Base-by-base conservation (phyloP, 176 grass and related monocot species). In the Sorghum bicolor region DNA sequence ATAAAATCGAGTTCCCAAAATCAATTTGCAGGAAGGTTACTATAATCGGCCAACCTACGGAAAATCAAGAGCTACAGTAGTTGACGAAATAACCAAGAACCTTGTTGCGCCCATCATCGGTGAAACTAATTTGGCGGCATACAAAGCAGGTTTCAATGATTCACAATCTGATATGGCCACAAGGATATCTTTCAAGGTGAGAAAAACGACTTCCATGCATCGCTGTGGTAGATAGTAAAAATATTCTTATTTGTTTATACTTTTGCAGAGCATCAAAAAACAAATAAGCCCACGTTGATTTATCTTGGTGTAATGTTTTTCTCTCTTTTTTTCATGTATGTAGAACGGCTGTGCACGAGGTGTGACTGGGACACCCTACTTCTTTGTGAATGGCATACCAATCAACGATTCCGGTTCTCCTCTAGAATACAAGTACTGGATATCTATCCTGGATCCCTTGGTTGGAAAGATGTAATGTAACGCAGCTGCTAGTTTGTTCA, bases 341-440 rank as follows among this genome's bases (percentile, higher is more conserved):
- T 74, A 98, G 96, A 92, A 89, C 78, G 96, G 92, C 13, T 95
- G 96, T 73, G 92, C 93, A 55, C 89, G 96, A 80, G 91, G 91
- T 36, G 96, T 98, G 80, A 88, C 96, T 1, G 93, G 93, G 25
- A 87, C 93, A 58, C 96, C 93, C 17, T 83, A 77, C 67, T 98
- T 90, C 85, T 98, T 98, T 90, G 91, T 98, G 64, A 95, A 98
- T 71, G 96, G 96, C 29, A 98, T 98, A 74, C 93, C 93, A 28
- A 89, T 95, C 6, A 77, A 19, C 6, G 45, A 66, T 24, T 63
- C 78, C 20, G 88, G 47, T 57, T 72, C 86, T 78, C 11, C 76
- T 26, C 3, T 89, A 0, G 85, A 85, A 36, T 98, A 87, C 76
- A 93, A 85, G 4, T 80, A 85, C 52, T 98, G 93, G 96, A 93